Conservation (phyloP, 73 alveolate genomes). For the Paramecium sonneborni region DNA sequence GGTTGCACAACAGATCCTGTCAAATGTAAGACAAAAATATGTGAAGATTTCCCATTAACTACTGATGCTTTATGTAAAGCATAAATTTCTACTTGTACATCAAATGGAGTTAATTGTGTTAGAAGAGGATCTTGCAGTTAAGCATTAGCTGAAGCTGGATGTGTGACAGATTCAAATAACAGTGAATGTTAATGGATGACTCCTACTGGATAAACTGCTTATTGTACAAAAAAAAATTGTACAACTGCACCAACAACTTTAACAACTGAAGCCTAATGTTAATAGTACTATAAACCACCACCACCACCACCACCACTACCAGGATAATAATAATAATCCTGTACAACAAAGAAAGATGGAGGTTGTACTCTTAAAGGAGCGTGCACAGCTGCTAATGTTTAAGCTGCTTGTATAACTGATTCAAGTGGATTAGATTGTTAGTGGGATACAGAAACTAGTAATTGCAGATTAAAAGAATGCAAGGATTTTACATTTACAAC, state of each 20-base stretch:
- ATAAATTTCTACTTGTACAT: background rate
- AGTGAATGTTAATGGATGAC: background rate
- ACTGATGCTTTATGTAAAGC: slow-evolving; percentile 17
- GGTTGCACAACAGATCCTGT: background rate
- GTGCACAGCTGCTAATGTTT: background rate
- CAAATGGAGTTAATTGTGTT: background rate
- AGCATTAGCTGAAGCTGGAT: background rate
- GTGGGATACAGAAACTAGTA: background rate
- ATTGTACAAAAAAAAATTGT: background rate
- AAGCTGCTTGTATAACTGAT: slow-evolving; percentile 2
- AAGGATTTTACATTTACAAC: background rate
- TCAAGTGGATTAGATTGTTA: background rate
- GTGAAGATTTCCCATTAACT: slow-evolving; percentile 24
- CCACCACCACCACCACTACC: too few species aligned
- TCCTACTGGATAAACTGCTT: background rate
- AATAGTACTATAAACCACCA: background rate
- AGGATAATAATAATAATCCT: too few species aligned
- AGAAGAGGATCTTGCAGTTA: background rate
- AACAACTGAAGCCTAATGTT: background rate
- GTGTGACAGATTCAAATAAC: background rate
- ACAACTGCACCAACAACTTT: background rate
- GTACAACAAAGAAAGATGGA: slow-evolving; percentile 23
- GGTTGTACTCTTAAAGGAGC: slow-evolving; percentile 32
- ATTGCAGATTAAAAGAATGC: background rate
- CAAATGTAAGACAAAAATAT: background rate